Conservation (phyloP, 1,139 yeast species). For the Saccharomyces hybrid region DNA sequence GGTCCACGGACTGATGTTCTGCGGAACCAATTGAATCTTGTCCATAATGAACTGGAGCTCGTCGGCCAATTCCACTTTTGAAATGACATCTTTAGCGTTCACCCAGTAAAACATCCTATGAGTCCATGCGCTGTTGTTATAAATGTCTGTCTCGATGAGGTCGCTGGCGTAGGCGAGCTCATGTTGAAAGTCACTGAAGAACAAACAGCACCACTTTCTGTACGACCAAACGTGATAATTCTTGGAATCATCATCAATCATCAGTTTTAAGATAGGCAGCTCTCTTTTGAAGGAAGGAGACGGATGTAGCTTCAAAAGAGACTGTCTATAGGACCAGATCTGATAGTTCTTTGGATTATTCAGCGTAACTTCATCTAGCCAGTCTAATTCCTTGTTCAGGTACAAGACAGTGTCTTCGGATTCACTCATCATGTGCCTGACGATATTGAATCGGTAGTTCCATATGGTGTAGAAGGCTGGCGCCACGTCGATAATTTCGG, state of each 20-base stretch:
- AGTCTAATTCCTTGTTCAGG: constrained; percentile 49
- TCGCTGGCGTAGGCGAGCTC: constrained; percentile 52
- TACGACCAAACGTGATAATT: constrained; percentile 97
- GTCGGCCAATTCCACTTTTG: constrained; percentile 22
- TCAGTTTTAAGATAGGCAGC: constrained; percentile 51
- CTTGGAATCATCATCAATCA: constrained; percentile 73
- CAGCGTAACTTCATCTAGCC: constrained; percentile 73
- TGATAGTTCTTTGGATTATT: constrained; percentile 88
- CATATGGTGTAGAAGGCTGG: constrained; percentile 94
- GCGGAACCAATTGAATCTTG: constrained; percentile 56
- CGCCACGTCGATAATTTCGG: constrained; percentile 52
- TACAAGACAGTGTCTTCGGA: constrained; percentile 25
- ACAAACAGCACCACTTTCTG: constrained; percentile 67
- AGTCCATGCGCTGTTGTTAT: constrained; percentile 93
- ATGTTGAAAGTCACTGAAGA: constrained; percentile 40
- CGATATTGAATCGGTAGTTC: constrained; percentile 63
- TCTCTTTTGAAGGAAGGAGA: constrained; percentile 48
- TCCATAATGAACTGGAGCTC: constrained; percentile 43
- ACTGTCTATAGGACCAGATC: constrained; percentile 87
- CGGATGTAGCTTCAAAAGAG: constrained; percentile 38
- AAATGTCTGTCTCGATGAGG: constrained; percentile 53
- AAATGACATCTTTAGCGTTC: constrained; percentile 9
- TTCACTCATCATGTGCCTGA: constrained; percentile 35
- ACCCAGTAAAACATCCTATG: constrained; percentile 58
- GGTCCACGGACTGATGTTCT: constrained; percentile 85